Evolutionary conservation across 805 yeast species (phyloP), one percentile per base, ranked within the genome.

Genomic region (Dipodascus albidus): DNA sequence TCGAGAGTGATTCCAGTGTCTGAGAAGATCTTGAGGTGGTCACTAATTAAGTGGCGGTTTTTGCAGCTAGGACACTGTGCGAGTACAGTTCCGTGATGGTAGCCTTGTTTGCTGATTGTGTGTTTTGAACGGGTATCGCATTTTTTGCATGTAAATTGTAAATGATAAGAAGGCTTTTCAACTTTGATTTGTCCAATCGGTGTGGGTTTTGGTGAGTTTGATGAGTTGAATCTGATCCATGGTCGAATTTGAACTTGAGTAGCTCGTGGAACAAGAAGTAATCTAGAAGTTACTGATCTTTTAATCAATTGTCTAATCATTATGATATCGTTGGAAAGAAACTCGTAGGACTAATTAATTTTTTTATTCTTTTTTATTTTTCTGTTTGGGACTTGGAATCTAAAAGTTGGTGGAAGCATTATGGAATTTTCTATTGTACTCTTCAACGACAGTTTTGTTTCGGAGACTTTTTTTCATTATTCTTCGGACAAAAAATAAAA

Each of bases 61-160:
- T 83, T 76, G 67, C 98, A 91, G 15, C 89, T 86, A 0, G 98
- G 98, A 65, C 98, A 91, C 62, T 87, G 88, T 22, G 91, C 84
- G 51, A 88, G 70, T 2, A 91, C 96, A 0, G 96, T 83, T 1
- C 98, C 98, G 8, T 74, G 71, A 14, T 83, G 79, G 65, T 91
- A 91, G 0, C 96, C 90, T 68, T 91, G 98, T 60, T 90, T 90
- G 3, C 96, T 85, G 63, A 91, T 84, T n/a, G 83, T 77, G 64
- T 91, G 98, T 2, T 89, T 81, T 0, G 96, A 88, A 53, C 97
- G 73, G 2, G 85, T 79, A 49, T 80, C 76, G 69, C 98, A 91
- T 59, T 81, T 80, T 65, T 89, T 91, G 70, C 98, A 91, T 0
- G 96, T 91, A 70, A 91, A 90, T 0, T 96, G 91, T 21, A 91